Conservation (phyloP, 1,139 yeast species). For the Magnusiomyces fungicola region DNA sequence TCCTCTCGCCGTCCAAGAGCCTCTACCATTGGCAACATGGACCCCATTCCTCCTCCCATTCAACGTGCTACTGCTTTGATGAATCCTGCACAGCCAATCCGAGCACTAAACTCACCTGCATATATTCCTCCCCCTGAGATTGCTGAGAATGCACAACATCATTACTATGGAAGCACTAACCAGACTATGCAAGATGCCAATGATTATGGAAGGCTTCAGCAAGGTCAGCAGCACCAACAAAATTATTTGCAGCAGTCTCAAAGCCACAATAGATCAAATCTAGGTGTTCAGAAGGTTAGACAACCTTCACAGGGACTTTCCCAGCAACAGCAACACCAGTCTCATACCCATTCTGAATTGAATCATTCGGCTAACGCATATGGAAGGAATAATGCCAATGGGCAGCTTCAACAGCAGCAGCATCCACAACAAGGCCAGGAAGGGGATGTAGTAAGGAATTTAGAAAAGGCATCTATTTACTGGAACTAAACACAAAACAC, state of each 20-base stretch:
- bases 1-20: constrained; percentile 32
- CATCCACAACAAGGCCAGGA: background rate
- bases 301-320: no score
- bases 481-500: no score
- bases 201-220: no score
- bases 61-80: constrained; percentile 38
- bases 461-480: background rate
- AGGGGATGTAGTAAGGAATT: background rate
- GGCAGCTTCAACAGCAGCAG: background rate
- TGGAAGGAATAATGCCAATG: background rate
- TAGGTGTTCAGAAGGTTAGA: background rate
- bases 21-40: constrained; percentile 37
- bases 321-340: background rate
- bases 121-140: constrained; percentile 37
- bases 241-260: background rate
- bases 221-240: no score
- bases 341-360: background rate
- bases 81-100: constrained; percentile 34
- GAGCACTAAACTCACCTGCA: constrained; percentile 37
- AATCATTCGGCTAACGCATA: background rate
- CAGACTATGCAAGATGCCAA: no score
- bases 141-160: constrained; percentile 4
- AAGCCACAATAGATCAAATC: no score
- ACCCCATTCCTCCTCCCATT: constrained; percentile 35
- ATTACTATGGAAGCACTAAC: no score